Conservation (phyloP, 805 yeast species). For the Pichia eremophila region DNA sequence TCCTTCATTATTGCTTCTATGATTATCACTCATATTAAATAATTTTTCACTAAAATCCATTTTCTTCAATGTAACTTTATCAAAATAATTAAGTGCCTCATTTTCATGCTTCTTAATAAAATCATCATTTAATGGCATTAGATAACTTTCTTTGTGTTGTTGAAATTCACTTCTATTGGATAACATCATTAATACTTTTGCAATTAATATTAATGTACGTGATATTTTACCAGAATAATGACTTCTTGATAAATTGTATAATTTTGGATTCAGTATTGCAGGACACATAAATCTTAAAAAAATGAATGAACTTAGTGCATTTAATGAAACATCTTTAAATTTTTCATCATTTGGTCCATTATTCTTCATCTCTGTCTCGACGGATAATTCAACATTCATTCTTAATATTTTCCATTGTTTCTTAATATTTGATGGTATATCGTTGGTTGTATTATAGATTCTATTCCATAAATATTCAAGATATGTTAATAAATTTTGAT, state of each 20-base stretch:
- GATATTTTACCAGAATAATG: constrained; percentile 68
- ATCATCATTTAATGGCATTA: constrained; percentile 52
- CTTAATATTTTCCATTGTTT: constrained; percentile 55
- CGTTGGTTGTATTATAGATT: constrained; percentile 60
- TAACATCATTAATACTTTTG: constrained; percentile 69
- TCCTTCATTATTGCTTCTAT: constrained; percentile 50
- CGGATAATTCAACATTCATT: constrained; percentile 51
- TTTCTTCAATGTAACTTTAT: constrained; percentile 59
- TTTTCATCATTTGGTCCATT: constrained; percentile 38
- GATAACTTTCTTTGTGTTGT: constrained; percentile 79
- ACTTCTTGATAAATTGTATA: constrained; percentile 60
- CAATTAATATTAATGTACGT: constrained; percentile 69
- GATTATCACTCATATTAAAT: constrained; percentile 46
- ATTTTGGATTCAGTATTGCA: constrained; percentile 80
- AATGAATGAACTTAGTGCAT: constrained; percentile 75
- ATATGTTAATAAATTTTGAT: constrained; percentile 28
- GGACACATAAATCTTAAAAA: constrained; percentile 86
- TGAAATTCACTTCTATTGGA: constrained; percentile 65
- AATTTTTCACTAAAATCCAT: constrained; percentile 50
- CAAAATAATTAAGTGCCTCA: constrained; percentile 62
- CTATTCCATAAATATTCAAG: constrained; percentile 56
- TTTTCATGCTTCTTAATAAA: constrained; percentile 50
- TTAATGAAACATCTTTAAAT: constrained; percentile 35
- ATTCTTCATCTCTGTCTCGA: constrained; percentile 11
- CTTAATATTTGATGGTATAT: constrained; percentile 62